Percentiles rank a stretch among this genome's conserved stretches.
These are phyloP conservation scores for Kurtzmaniella quercitrusa DNA, from an alignment of 1,139 yeast genomes.

Conservation along the genomic window DNA sequence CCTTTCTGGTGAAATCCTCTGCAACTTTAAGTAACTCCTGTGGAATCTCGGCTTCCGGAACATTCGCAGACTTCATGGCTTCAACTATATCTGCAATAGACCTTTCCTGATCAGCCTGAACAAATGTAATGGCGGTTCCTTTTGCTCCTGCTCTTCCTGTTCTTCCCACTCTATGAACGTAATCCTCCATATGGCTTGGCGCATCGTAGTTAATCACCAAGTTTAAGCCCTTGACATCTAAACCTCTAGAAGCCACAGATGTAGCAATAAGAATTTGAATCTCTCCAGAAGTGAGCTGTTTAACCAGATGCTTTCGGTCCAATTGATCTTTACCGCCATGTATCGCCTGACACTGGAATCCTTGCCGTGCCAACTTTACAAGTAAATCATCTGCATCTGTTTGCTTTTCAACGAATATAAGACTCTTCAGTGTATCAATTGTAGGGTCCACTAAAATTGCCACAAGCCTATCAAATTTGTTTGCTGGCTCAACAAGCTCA, in stretches of 20 bases:
- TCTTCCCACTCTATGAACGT: slow-evolving; percentile 93
- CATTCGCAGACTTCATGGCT: slow-evolving; percentile 56
- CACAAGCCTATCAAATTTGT: slow-evolving; percentile 53
- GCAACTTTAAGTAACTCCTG: slow-evolving; percentile 51
- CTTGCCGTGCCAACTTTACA: slow-evolving; percentile 50
- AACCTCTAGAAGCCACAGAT: slow-evolving; percentile 90
- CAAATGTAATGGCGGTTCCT: slow-evolving; percentile 78
- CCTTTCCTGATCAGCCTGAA: slow-evolving; percentile 61
- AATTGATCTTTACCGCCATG: slow-evolving; percentile 94
- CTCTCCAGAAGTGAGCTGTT: slow-evolving; percentile 63
- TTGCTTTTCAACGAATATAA: slow-evolving; percentile 86
- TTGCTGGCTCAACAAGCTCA: slow-evolving; percentile 45
- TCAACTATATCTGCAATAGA: slow-evolving; percentile 69
- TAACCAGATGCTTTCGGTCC: slow-evolving; percentile 75
- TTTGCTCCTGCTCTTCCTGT: slow-evolving; percentile 87
- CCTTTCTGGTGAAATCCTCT: slow-evolving; percentile 51
- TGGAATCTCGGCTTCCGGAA: slow-evolving; percentile 41
- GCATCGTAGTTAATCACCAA: slow-evolving; percentile 85
- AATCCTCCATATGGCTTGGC: slow-evolving; percentile 91
- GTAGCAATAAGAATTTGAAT: slow-evolving; percentile 76
- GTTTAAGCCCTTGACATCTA: slow-evolving; percentile 80
- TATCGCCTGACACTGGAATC: slow-evolving; percentile 60
- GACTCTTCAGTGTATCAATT: slow-evolving; percentile 43
- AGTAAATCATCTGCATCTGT: slow-evolving; percentile 71
- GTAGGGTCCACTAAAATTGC: slow-evolving; percentile 44